Percentiles rank a stretch among this genome's conserved stretches.
These are phyloP conservation scores for Picea sitchensis DNA, from an alignment of 75 land plant genomes.

Conservation along the genomic window DNA sequence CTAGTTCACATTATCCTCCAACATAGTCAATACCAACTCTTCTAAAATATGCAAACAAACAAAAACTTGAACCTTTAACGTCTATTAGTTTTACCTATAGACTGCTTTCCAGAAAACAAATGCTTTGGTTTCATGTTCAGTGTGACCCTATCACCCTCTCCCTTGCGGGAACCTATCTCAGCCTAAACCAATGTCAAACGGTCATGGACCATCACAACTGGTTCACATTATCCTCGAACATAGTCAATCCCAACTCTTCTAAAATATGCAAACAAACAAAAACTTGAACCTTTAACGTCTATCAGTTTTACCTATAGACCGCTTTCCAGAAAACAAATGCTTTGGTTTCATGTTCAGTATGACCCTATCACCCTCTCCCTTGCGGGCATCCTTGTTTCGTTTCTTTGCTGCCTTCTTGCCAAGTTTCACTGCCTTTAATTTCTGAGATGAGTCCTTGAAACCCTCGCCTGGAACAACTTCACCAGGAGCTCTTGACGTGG, in stretches of 20 bases:
- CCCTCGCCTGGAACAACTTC: conserved; percentile 93
- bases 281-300: conserved; percentile 44
- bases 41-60: not conserved
- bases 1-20: not conserved
- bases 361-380: conserved; percentile 79
- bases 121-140: conserved; percentile 87
- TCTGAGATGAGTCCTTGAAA: conserved; percentile 81
- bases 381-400: conserved; percentile 78
- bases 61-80: conserved; percentile 29
- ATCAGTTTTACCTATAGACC: conserved; percentile 75
- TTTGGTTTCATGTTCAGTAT: conserved; percentile 85
- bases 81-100: conserved; percentile 77
- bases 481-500: conserved; percentile 57
- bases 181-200: too few species aligned
- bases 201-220: too few species aligned
- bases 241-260: not conserved
- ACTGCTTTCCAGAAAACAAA: conserved; percentile 85
- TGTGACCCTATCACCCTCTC: conserved; percentile 93
- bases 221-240: not conserved
- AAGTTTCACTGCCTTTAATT: conserved; percentile 69
- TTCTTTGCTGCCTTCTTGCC: conserved; percentile 63
- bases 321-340: conserved; percentile 90
- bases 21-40: not conserved
- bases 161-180: conserved; percentile 17
- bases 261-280: not conserved